A percentile compares a stretch with the other conserved stretches of the same genome.
Conservation (phyloP, 345 rosid genomes). For the Excoecaria cochinchinensis region DNA sequence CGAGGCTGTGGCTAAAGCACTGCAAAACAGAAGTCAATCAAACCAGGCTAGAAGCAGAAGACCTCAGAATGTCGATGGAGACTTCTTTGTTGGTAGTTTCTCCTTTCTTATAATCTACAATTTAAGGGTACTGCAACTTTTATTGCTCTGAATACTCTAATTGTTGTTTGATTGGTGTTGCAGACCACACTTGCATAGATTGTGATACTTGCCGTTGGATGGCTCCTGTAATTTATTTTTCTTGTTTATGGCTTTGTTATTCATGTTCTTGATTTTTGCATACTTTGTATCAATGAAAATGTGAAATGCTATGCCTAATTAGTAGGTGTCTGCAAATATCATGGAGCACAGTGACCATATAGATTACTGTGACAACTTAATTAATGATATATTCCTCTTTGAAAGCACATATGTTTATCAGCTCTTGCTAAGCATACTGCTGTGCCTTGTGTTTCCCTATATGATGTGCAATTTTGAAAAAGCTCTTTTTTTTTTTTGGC, state of each 20-base stretch:
- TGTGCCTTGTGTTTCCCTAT: background rate
- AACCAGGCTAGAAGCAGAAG: constrained; percentile 28
- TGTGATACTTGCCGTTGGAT: constrained; percentile 82
- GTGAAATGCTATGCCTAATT: too few relatives aligned
- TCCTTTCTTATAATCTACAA: background rate
- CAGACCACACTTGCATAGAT: constrained; percentile 61
- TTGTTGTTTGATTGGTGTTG: constrained; percentile 15
- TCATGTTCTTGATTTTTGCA: background rate
- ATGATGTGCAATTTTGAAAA: background rate
- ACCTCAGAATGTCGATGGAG: constrained; percentile 50
- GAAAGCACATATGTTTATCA: background rate
- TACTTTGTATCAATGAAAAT: background rate
- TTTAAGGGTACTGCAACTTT: background rate
- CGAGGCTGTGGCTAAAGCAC: background rate
- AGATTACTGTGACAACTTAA: background rate
- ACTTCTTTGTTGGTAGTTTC: constrained; percentile 52
- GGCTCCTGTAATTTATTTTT: constrained; percentile 51
- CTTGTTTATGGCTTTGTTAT: background rate
- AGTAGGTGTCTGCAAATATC: too few relatives aligned
- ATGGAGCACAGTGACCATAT: too few relatives aligned
- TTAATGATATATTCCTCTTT: background rate
- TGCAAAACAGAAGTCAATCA: background rate
- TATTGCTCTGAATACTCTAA: background rate
- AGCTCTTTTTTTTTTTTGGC: background rate
- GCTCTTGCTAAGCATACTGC: background rate